phyloP scores from a whole-genome alignment of 306 rosid genomes.

The Heteromeles arbutifolia region DNA sequence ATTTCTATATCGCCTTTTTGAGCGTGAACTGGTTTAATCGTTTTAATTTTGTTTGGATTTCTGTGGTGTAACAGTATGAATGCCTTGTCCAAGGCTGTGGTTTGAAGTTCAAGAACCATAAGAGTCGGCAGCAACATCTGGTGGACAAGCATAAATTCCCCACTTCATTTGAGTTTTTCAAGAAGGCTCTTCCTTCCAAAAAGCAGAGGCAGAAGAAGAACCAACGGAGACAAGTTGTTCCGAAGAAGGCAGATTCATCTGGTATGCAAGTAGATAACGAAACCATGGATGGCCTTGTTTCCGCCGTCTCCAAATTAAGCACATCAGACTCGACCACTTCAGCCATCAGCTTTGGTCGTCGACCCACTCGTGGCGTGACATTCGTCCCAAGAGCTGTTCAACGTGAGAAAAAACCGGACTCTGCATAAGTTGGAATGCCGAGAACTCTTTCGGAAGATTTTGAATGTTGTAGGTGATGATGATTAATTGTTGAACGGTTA shows the following conservation, averaged over 20 bases:
- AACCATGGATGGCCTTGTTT: conserved; percentile 61
- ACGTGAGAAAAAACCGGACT: conserved; percentile 40
- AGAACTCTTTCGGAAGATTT: background rate
- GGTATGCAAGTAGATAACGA: conserved; percentile 67
- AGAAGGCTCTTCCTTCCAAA: conserved; percentile 63
- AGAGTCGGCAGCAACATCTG: conserved; percentile 80
- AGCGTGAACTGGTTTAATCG: background rate
- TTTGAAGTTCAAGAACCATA: conserved; percentile 76
- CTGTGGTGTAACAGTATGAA: conserved; percentile 53
- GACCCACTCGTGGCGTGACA: conserved; percentile 55
- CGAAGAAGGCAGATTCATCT: conserved; percentile 37
- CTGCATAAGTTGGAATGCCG: conserved; percentile 22
- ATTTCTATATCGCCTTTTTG: background rate
- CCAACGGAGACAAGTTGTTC: conserved; percentile 40
- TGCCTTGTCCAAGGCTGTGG: conserved; percentile 86
- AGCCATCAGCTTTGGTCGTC: conserved; percentile 84
- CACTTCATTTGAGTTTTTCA: conserved; percentile 64
- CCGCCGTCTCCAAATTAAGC: conserved; percentile 67
- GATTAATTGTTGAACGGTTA: background rate
- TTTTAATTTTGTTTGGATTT: background rate
- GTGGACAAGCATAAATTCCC: conserved; percentile 89
- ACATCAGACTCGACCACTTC: conserved; percentile 77
- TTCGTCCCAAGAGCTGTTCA: conserved; percentile 68
- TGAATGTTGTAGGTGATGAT: background rate
- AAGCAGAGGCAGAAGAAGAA: conserved; percentile 66